Base-by-base conservation (phyloP, 306 rosid species). In the Boehmeria nivea region DNA sequence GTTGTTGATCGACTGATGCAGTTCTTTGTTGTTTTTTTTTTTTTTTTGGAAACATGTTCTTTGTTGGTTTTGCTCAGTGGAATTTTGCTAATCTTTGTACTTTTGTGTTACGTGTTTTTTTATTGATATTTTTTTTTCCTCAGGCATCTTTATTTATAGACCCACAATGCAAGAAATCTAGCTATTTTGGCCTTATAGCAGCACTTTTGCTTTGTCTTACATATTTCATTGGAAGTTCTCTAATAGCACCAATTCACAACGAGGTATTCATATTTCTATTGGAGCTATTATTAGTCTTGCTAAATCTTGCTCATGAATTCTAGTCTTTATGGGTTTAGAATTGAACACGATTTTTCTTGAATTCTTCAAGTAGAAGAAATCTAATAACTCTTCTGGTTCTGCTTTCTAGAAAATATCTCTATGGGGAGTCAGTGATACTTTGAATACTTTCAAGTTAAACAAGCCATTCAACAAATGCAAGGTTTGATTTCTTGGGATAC, bases 381-480 rank as follows among this genome's bases (percentile, higher is more conserved):
- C 4, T 5, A 39, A 15, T 49, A 44, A 33, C 46, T 38, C 33
- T 53, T 38, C 47, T 36, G 24, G 54, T 20, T 58, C 45, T 61
- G 18, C 18, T 51, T 27, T 52, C 24, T 69, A 80, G 86, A 74
- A 64, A 58, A 22, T 70, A 13, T 57, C 79, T 31, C 51, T 71
- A 63, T 76, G 77, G 86, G 63, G 24, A 58, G 20, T 66, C 38
- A 43, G 47, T 20, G 69, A 68, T 74, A 61, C 55, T 44, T 44
- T 47, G 27, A 65, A 59, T 19, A 53, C 60, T 53, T 24, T 60
- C 25, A 59, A 51, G 23, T 1, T 17, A 57, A 78, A 61, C 62
- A 68, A 66, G 46, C n/a, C n/a, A n/a, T n/a, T n/a, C n/a, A n/a
- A n/a, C 36, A 31, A 31, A 31, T 89, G 97, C 83, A 68, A 70